Evolutionary conservation across 2,329 filamentous ascomycete species (phyloP), one percentile per base, ranked within the genome.

Genomic region (Endothia cerciana): DNA sequence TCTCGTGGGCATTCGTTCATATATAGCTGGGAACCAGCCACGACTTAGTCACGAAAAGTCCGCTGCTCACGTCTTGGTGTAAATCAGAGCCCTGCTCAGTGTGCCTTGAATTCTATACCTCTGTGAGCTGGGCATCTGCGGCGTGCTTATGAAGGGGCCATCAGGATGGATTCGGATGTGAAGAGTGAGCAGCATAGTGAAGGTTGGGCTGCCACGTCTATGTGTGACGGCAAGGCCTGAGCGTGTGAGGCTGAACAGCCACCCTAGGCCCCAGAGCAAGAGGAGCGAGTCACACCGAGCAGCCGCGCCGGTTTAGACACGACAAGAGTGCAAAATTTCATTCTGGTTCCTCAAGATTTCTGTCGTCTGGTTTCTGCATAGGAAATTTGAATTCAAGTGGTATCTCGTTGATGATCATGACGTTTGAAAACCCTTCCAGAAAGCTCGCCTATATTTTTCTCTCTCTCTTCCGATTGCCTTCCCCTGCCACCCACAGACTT

Each of bases 401-500:
- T 61, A 61, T 61, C 59, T 61, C 28, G 40, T 51, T 61, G 59
- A 25, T 61, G 43, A 60, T 49, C 59, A 61, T 61, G 45, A 61
- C 45, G 59, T 61, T 61, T 30, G 45, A 45, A 51, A 51, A 47
- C 8, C 57, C 30, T 30, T 8, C 25, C 25, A 51, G 4, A 57
- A 47, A 60, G 17, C 41, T 13, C 43, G 45, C 43, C 33, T 2
- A 30, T 38, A 38, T 60, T 60, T 36, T 13, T 15, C 6, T 17
- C n/a, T 28, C 10, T n/a, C 38, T 11, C 45, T 15, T 58, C n/a
- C n/a, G n/a, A n/a, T n/a, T n/a, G n/a, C n/a, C n/a, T n/a, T n/a
- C n/a, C n/a, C 17, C 8, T 28, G 13, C 36, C 30, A n/a, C 33
- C 33, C 22, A 22, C 22, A 43, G 25, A 45, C 60, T 64, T 56